phyloP scores from a whole-genome alignment of 2,329 filamentous ascomycete genomes.

The Nemania serpens region DNA sequence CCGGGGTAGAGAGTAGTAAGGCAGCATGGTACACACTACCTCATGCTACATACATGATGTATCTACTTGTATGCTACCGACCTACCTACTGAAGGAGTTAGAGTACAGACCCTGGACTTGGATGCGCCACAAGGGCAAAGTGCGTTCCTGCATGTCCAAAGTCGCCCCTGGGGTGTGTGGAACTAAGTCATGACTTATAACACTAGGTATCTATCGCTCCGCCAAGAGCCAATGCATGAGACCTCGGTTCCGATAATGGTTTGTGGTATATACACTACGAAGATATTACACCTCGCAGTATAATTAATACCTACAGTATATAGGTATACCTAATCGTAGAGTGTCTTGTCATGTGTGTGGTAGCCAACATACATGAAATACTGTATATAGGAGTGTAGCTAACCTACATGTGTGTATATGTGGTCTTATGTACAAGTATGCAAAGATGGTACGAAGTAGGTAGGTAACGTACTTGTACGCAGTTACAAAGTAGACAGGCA shows the following conservation, averaged over 20 bases:
- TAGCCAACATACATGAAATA: neutral
- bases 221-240: constrained; percentile 26
- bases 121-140: constrained; percentile 25
- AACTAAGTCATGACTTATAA: constrained; percentile 20
- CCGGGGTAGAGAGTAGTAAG: constrained; percentile 26
- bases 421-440: no score
- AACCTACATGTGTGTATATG: neutral
- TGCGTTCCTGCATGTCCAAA: constrained; percentile 26
- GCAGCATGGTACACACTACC: no score
- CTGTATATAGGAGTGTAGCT: neutral
- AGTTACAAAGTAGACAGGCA: no score
- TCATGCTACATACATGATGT: neutral
- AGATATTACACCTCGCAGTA: no score
- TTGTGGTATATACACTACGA: neutral
- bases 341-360: no score
- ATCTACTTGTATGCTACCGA: neutral
- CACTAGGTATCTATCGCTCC: constrained; percentile 7
- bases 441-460: no score
- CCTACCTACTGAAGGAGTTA: constrained; percentile 8
- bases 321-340: no score
- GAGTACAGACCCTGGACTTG: constrained; percentile 18
- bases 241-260: constrained; percentile 23
- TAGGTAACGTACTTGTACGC: no score
- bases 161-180: constrained; percentile 9
- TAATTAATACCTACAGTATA: no score